Conservation (phyloP, 768 basidiomycete genomes). For the Porphyrellus cyaneotinctus region DNA sequence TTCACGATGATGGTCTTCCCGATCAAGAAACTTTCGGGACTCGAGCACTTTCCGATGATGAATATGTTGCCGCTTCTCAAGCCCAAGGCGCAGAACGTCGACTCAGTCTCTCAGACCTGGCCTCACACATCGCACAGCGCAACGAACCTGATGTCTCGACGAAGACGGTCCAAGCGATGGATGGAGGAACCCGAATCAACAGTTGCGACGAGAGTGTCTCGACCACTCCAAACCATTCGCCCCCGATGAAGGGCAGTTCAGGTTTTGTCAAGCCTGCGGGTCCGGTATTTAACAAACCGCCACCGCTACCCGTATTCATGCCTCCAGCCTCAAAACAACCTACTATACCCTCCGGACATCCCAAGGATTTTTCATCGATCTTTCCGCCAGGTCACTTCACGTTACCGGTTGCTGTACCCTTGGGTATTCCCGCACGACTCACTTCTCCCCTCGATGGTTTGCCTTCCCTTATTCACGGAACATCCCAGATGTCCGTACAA, state of each 20-base stretch:
- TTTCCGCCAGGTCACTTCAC: conserved; percentile 38
- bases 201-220: conserved; percentile 39
- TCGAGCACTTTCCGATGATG: conserved; percentile 2
- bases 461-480: conserved; percentile 22
- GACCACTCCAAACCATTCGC: conserved; percentile 58
- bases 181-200: conserved; percentile 1
- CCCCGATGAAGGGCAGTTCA: conserved; percentile 32
- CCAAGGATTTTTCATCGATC: conserved; percentile 35
- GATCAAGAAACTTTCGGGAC: conserved; percentile 4
- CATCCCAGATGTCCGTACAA: conserved; percentile 42
- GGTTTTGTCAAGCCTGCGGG: conserved; percentile 35
- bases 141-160: conserved; percentile 16
- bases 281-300: conserved; percentile 59
- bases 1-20: conserved; percentile 12
- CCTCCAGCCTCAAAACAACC: conserved; percentile 20
- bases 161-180: conserved; percentile 15
- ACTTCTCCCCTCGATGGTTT: conserved; percentile 23
- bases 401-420: conserved; percentile 41
- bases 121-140: conserved; percentile 33
- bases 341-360: background rate
- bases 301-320: conserved; percentile 27
- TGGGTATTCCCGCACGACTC: conserved; percentile 40
- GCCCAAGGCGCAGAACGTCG: conserved; percentile 30
- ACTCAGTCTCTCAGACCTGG: conserved; percentile 62
- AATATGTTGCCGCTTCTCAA: background rate